Percentiles rank a stretch among this genome's conserved stretches.
phyloP scores from a whole-genome alignment of 108 stramenopile species.

The Epipyxis sp. region DNA sequence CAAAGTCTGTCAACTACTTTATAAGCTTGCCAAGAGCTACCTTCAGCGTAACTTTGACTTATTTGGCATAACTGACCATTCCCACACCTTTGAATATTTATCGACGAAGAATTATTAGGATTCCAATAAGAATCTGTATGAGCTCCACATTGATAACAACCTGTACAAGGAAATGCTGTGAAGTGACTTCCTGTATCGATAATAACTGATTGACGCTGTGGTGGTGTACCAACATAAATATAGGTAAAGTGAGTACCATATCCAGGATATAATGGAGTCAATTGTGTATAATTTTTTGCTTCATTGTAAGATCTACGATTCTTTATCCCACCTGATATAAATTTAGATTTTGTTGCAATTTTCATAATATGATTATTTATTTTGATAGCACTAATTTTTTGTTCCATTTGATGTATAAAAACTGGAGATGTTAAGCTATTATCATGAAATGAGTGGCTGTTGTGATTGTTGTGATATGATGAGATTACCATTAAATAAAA shows the following conservation, averaged over 20 bases:
- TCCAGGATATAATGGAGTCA: constrained; percentile 43
- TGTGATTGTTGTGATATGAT: too few species aligned
- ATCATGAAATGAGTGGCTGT: too few species aligned
- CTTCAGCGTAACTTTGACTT: constrained; percentile 53
- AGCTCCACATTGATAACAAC: constrained; percentile 69
- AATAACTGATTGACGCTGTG: constrained; percentile 84
- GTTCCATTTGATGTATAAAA: too few species aligned
- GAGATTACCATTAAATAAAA: too few species aligned
- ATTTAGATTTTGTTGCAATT: too few species aligned
- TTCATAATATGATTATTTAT: too few species aligned
- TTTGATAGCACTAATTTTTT: too few species aligned
- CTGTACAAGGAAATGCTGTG: constrained; percentile 83
- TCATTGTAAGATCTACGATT: too few species aligned
- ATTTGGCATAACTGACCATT: constrained; percentile 43
- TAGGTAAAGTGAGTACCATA: constrained; percentile 82
- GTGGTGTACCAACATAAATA: constrained; percentile 81
- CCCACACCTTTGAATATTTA: constrained; percentile 39
- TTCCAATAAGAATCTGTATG: constrained; percentile 87
- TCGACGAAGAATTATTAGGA: constrained; percentile 34
- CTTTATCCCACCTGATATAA: too few species aligned
- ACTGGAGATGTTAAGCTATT: too few species aligned
- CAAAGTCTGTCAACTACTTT: constrained; percentile 40
- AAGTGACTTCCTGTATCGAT: constrained; percentile 85
- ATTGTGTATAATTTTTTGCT: too few species aligned
- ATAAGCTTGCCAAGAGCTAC: constrained; percentile 50